Evolutionary conservation across 1,139 yeast species (phyloP).

Genomic region (Yarrowia galli): DNA sequence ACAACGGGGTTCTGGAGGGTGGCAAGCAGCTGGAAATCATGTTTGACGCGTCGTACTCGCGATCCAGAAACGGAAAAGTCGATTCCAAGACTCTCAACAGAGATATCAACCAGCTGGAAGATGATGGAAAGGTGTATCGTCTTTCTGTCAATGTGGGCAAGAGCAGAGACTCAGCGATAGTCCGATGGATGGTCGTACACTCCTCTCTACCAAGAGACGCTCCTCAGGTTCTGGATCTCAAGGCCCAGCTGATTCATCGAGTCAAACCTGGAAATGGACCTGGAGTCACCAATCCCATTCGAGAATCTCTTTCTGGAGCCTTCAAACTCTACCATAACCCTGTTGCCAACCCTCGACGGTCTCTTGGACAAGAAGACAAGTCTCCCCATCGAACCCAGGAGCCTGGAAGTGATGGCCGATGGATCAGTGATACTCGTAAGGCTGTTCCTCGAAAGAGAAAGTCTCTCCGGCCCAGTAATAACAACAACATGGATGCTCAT

Average conservation of each 20-base stretch:
- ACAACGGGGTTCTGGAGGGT: slow-evolving; percentile 50
- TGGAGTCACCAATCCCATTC: background rate
- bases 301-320: slow-evolving; percentile 24
- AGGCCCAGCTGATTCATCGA: slow-evolving; percentile 37
- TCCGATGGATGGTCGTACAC: slow-evolving; percentile 43
- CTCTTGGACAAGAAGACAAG: slow-evolving; percentile 22
- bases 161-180: slow-evolving; percentile 41
- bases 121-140: slow-evolving; percentile 45
- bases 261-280: background rate
- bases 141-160: slow-evolving; percentile 43
- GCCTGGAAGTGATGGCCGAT: slow-evolving; percentile 28
- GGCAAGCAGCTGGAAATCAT: slow-evolving; percentile 45
- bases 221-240: slow-evolving; percentile 44
- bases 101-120: slow-evolving; percentile 45
- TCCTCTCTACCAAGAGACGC: slow-evolving; percentile 43
- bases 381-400: slow-evolving; percentile 15
- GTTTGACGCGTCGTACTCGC: slow-evolving; percentile 44
- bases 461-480: background rate
- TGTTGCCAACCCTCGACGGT: slow-evolving; percentile 32
- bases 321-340: slow-evolving; percentile 37
- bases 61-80: slow-evolving; percentile 45
- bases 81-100: slow-evolving; percentile 51
- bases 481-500: background rate
- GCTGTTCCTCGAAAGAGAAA: slow-evolving; percentile 3
- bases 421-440: slow-evolving; percentile 27